Conservation (phyloP, 2,329 filamentous ascomycete species). For the Phialophora macrospora region DNA sequence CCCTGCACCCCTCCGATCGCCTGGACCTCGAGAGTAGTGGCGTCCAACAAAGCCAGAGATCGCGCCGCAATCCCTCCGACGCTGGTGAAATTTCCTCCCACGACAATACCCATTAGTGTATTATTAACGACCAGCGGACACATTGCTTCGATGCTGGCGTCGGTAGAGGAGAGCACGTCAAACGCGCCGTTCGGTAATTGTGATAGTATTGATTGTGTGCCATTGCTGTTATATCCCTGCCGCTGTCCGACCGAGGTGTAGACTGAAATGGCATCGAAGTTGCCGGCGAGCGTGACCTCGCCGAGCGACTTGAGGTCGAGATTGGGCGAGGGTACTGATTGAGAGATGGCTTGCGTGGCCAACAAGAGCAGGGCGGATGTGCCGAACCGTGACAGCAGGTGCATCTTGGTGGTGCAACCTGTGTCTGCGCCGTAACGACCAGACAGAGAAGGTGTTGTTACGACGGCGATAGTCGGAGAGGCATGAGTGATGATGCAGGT, state of each 20-base stretch:
- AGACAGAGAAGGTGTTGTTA: conserved; percentile 30
- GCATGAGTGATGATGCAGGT: conserved; percentile 28
- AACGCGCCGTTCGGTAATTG: conserved; percentile 86
- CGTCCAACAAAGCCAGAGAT: conserved; percentile 80
- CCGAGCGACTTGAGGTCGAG: conserved; percentile 80
- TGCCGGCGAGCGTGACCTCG: conserved; percentile 80
- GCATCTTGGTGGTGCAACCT: conserved; percentile 27
- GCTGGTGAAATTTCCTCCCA: conserved; percentile 96
- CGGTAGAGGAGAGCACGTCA: conserved; percentile 72
- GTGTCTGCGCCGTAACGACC: conserved; percentile 36
- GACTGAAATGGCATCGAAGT: conserved; percentile 89
- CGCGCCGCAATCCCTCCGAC: conserved; percentile 75
- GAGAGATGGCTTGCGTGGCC: conserved; percentile 28
- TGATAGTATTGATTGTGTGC: conserved; percentile 78
- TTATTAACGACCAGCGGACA: conserved; percentile 76
- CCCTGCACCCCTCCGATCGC: conserved; percentile 82
- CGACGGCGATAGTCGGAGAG: conserved; percentile 27
- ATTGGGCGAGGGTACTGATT: conserved; percentile 67
- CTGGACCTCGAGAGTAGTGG: conserved; percentile 70
- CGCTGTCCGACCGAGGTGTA: conserved; percentile 84
- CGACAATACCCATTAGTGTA: conserved; percentile 72
- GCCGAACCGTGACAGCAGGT: conserved; percentile 36
- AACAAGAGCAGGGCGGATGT: conserved; percentile 29
- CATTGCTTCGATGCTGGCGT: conserved; percentile 87
- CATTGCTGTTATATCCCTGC: conserved; percentile 71